Base-by-base conservation (phyloP, 225 moss, liverwort and hornwort species). In the Lunularia cruciata region DNA sequence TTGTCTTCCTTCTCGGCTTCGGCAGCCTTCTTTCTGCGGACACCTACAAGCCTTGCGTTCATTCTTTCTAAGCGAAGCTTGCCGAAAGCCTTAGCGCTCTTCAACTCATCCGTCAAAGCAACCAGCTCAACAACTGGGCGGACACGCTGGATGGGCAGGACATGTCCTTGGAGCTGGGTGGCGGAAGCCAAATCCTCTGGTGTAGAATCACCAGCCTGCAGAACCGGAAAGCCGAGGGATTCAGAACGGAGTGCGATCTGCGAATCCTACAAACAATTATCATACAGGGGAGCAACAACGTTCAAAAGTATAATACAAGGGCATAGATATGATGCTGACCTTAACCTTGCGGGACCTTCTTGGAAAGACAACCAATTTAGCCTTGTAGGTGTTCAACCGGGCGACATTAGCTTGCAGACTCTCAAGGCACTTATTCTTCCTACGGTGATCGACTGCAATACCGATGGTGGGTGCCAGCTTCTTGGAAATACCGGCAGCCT, bases 1-100 rank as follows among this genome's bases (percentile, higher is more conserved):
- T 93, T 90, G 64, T 93, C 93, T 0, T 93, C 93, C 81, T 93
- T 90, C 67, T 88, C 93, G 28, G 88, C 88, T 65, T 81, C 81
- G 31, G 88, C 88, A 3, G 93, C 90, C 74, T 73, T 93, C 75
- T 90, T 90, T 80, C 88, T 93, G 68, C 88, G 86, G 28, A 84
- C 4, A 48, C 93, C 93, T 48, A 87, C 87, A 80, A 93, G 71
- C 78, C 70, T 88, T 48, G 72, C 85, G 47, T 93, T 93, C 82
- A 75, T 78, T 70, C 90, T 90, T 74, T 93, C 93, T 30, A 86
- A 48, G 14, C 90, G 86, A 28, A 93, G 82, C 63, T 79, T 90
- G 25, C 78, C 78, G 74, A 85, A 93, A 38, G 82, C 90, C 68
- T 86, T 90, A 66, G 49, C 69, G 40, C 71, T 64, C 85, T 88